Evolutionary conservation across 257 asterid genomes (phyloP), one percentile per base, ranked within the genome.

Genomic region (Coffea canephora): DNA sequence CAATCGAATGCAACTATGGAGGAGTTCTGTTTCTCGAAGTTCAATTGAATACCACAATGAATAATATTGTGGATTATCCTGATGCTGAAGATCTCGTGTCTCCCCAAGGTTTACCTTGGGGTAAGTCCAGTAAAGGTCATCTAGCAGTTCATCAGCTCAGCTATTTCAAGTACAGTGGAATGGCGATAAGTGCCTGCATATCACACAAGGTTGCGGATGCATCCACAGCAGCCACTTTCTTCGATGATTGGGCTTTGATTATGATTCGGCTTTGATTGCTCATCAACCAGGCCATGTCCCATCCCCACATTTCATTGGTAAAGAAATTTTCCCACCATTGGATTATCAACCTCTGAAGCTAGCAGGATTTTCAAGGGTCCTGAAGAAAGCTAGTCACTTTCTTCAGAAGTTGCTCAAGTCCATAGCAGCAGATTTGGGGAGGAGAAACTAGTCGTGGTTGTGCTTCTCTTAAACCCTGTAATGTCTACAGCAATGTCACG

Each of bases 191-290:
- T 19, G 69, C 15, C 0, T 80, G 79, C 31, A 25, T 80, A 57
- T 65, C 76, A 1, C 83, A 80, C 16, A 80, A 80, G 25, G 50
- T 80, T 52, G 75, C 73, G 49, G 83, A 80, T 67, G 83, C 45
- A 12, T 36, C 54, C 21, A 74, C 79, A 14, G 21, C 66, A 0
- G n/a, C 45, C 6, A 74, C 19, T 18, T 74, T 80, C 69, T 3
- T 68, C 12, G 31, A 69, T 39, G 83, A 74, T 41, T 80, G 83
- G 83, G 76, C 75, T 18, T 54, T 45, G 36, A 14, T 54, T 16
- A 69, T 39, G 83, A 74, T 41, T 80, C 79, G 83, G 76, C 75
- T 18, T 54, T 45, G 36, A 14, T 54, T 16, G 27, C 78, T 62
- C 64, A 72, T 57, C 41, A 79, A 41, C 34, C 57, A 21, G 55